These are phyloP conservation scores for Moniliophthora roreri DNA, from an alignment of 1,284 basidiomycete species.

Conservation along the genomic window DNA sequence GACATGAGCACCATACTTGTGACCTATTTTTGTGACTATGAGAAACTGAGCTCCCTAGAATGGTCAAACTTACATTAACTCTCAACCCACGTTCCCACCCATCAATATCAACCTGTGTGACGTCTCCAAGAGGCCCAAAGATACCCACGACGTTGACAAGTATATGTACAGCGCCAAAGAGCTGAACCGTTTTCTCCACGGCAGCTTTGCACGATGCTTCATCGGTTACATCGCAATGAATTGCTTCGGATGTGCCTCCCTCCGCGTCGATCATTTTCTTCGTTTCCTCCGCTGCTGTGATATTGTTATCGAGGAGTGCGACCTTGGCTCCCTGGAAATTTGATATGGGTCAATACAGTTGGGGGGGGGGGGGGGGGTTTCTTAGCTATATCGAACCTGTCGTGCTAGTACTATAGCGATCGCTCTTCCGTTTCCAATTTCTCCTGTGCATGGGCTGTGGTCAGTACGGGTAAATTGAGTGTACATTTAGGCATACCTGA, in stretches of 20 bases:
- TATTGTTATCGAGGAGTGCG: conserved; percentile 1
- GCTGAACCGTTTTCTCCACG: conserved; percentile 9
- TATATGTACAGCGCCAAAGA: conserved; percentile 11
- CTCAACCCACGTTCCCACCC: conserved; percentile 19
- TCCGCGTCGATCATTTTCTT: conserved; percentile 9
- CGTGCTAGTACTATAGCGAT: conserved; percentile 5
- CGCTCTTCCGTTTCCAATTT: conserved; percentile 7
- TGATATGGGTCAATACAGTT: background rate
- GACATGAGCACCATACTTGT: conserved; percentile 22
- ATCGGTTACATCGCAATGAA: conserved; percentile 9
- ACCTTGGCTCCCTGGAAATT: conserved; percentile 5
- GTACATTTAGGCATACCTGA: background rate
- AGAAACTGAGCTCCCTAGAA: background rate
- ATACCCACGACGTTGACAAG: conserved; percentile 9
- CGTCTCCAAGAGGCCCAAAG: conserved; percentile 9
- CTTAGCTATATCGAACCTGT: background rate
- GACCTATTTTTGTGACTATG: conserved; percentile 8
- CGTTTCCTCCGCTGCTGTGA: background rate
- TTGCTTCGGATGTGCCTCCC: conserved; percentile 6
- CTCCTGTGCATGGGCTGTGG: background rate
- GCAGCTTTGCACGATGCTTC: conserved; percentile 9
- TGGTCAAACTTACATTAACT: conserved; percentile 11
- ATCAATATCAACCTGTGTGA: conserved; percentile 16
- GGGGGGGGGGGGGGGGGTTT: too few relatives aligned
- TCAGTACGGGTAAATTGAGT: background rate